Conservation (phyloP, 495 filamentous ascomycete genomes). For the Penicillium coprophilum region DNA sequence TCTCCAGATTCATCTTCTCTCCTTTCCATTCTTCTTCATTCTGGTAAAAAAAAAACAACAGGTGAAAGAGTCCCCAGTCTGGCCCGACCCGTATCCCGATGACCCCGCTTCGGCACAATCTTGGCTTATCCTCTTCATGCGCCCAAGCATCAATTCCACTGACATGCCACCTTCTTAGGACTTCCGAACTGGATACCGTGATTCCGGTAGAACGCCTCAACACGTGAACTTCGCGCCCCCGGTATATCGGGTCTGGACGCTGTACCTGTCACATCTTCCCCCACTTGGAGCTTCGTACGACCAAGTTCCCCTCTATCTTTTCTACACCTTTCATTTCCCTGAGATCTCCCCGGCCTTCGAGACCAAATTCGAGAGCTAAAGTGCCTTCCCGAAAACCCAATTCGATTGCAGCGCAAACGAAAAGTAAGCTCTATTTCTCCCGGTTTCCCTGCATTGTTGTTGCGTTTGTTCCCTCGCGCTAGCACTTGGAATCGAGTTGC, state of each 20-base stretch:
- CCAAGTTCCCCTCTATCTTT: not conserved
- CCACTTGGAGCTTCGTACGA: not conserved
- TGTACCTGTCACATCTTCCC: slow-evolving; percentile 2
- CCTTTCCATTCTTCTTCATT: not conserved
- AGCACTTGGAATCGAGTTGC: slow-evolving; percentile 2
- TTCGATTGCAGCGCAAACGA: slow-evolving; percentile 19
- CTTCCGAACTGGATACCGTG: slow-evolving; percentile 1
- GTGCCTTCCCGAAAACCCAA: not conserved
- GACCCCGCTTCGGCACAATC: slow-evolving; percentile 11
- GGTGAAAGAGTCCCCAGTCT: not conserved
- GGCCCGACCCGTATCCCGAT: slow-evolving; percentile 2
- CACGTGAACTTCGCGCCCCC: not conserved
- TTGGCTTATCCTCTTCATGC: slow-evolving; percentile 7
- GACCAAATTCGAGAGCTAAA: not conserved
- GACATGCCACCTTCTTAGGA: slow-evolving; percentile 10
- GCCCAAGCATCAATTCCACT: slow-evolving; percentile 5
- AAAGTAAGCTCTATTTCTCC: slow-evolving; percentile 20
- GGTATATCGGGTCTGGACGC: slow-evolving; percentile 7
- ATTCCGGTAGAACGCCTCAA: not conserved
- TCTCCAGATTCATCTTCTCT: slow-evolving; percentile 14
- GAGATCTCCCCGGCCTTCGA: not conserved
- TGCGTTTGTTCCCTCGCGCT: slow-evolving; percentile 8
- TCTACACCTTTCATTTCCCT: slow-evolving; percentile 5
- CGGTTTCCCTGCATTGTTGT: slow-evolving; percentile 2
- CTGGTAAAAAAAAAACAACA: not conserved